These are phyloP conservation scores for Metschnikowia koreensis DNA, from an alignment of 805 yeast genomes.

Conservation along the genomic window DNA sequence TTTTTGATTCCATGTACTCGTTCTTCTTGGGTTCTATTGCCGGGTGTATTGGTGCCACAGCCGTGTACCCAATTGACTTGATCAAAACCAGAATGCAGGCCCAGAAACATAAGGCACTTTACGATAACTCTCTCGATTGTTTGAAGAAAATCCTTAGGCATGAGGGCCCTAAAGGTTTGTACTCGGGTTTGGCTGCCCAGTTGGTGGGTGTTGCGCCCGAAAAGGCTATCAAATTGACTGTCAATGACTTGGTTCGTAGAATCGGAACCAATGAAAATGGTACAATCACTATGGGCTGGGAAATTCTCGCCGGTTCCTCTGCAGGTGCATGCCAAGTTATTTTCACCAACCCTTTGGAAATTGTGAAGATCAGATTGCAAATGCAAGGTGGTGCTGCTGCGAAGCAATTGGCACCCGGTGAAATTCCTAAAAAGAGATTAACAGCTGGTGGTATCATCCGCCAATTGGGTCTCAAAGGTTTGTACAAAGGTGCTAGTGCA, in stretches of 20 bases:
- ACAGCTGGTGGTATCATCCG: constrained; percentile 72
- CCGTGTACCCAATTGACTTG: constrained; percentile 93
- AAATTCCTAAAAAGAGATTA: constrained; percentile 42
- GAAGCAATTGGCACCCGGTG: constrained; percentile 26
- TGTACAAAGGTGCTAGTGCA: constrained; percentile 89
- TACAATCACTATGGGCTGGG: constrained; percentile 53
- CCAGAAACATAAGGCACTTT: constrained; percentile 69
- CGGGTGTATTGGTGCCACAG: constrained; percentile 98
- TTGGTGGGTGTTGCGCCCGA: constrained; percentile 97
- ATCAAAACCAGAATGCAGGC: constrained; percentile 98
- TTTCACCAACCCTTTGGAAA: constrained; percentile 94
- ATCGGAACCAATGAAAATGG: constrained; percentile 53
- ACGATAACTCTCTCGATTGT: constrained; percentile 83
- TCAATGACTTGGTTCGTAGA: constrained; percentile 82
- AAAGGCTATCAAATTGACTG: constrained; percentile 93
- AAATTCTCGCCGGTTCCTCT: constrained; percentile 82
- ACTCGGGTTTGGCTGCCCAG: constrained; percentile 92
- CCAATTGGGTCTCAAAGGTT: constrained; percentile 77
- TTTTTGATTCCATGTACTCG: constrained; percentile 75
- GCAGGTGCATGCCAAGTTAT: constrained; percentile 98
- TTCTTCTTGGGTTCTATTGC: constrained; percentile 91
- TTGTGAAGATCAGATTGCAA: constrained; percentile 91
- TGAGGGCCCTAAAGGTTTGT: constrained; percentile 84
- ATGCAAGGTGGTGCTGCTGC: constrained; percentile 70
- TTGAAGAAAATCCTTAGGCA: constrained; percentile 67